Evolutionary conservation across 2,329 filamentous ascomycete species (phyloP).

Genomic region (Sporothrix schenckii): DNA sequence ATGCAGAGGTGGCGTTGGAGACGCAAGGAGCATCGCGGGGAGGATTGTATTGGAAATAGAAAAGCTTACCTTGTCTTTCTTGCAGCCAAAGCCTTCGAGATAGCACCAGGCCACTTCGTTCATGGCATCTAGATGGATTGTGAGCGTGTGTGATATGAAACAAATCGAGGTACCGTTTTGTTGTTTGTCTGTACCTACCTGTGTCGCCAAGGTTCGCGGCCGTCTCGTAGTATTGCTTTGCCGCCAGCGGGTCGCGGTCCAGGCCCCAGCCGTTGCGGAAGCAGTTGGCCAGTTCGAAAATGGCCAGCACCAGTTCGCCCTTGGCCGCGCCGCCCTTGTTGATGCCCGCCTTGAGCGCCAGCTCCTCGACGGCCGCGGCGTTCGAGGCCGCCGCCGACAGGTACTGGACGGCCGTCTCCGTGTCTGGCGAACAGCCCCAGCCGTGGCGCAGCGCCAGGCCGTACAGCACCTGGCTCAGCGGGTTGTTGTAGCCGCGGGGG

Average conservation of each 20-base stretch:
- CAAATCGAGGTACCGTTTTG: no score
- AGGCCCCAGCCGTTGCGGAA: constrained; percentile 97
- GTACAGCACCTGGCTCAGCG: constrained; percentile 92
- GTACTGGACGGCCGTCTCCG: constrained; percentile 75
- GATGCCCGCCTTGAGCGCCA: constrained; percentile 82
- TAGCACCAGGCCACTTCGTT: constrained; percentile 97
- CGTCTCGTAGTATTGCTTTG: constrained; percentile 94
- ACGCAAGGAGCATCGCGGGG: neutral
- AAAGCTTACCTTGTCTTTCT: constrained; percentile 89
- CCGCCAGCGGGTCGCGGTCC: constrained; percentile 80
- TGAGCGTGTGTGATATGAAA: neutral
- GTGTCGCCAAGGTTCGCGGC: constrained; percentile 95
- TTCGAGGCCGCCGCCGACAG: constrained; percentile 88
- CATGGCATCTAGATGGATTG: constrained; percentile 73
- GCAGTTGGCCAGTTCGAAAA: constrained; percentile 90
- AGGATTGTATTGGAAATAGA: neutral
- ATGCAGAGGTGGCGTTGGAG: constrained; percentile 15
- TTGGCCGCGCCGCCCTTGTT: constrained; percentile 94
- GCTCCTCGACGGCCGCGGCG: constrained; percentile 80
- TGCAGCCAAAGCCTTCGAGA: constrained; percentile 92
- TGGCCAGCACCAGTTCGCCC: constrained; percentile 92
- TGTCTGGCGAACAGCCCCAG: constrained; percentile 81
- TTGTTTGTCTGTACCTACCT: constrained; percentile 50
- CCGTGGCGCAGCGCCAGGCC: constrained; percentile 91
- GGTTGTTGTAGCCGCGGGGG: constrained; percentile 82